Percentiles rank a stretch among this genome's conserved stretches.
Conservation (phyloP, 176 grass and related monocot genomes). For the Hsuehochloa calcarea region DNA sequence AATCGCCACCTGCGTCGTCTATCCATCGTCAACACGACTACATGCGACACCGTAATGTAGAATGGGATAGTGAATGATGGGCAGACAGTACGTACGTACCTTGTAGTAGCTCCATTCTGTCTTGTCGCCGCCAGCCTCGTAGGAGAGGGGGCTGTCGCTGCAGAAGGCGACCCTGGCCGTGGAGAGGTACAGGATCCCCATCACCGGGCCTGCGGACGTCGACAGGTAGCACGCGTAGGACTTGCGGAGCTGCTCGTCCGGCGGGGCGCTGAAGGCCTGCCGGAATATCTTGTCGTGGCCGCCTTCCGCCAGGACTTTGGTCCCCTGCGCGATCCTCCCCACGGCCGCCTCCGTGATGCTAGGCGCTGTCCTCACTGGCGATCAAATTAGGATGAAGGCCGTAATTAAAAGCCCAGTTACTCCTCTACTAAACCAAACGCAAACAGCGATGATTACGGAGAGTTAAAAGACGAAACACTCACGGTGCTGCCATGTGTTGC, state of each 20-base stretch:
- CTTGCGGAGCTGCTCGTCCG: slow-evolving; percentile 80
- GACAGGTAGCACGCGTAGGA: slow-evolving; percentile 87
- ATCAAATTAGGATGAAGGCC: not conserved
- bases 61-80: not conserved
- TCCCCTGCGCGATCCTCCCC: slow-evolving; percentile 81
- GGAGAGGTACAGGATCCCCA: slow-evolving; percentile 78
- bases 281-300: slow-evolving; percentile 75
- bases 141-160: slow-evolving; percentile 70
- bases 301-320: slow-evolving; percentile 80
- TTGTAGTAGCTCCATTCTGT: slow-evolving; percentile 88
- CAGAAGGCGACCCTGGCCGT: slow-evolving; percentile 85
- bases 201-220: slow-evolving; percentile 69
- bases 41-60: not conserved
- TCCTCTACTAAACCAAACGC: not conserved
- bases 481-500: slow-evolving; percentile 98
- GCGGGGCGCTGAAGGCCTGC: slow-evolving; percentile 59
- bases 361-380: slow-evolving; percentile 70
- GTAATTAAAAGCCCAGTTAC: not conserved
- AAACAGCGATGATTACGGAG: not conserved
- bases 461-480: not conserved
- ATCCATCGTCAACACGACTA: not conserved
- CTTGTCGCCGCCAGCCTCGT: slow-evolving; percentile 33
- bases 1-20: slow-evolving; percentile 51
- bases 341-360: slow-evolving; percentile 75
- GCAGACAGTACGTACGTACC: slow-evolving; percentile 27